Percentiles rank a stretch among this genome's conserved stretches.
Evolutionary conservation across 176 grass and related monocot genomes (phyloP).

Genomic region (Lolium multiflorum): DNA sequence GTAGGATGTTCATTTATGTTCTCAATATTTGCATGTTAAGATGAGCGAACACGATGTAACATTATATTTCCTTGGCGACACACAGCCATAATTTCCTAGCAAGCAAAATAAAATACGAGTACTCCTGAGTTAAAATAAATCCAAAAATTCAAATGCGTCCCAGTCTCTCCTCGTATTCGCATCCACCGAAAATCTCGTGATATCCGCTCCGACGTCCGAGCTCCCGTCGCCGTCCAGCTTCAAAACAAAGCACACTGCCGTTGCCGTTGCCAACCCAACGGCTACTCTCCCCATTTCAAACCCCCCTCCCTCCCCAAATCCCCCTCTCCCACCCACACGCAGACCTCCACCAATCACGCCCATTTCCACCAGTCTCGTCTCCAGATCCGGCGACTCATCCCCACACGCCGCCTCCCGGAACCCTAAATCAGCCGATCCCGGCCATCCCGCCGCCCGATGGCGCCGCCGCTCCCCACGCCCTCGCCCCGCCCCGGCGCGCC

Average conservation of each 20-base stretch:
- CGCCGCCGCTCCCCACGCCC: constrained; percentile 43
- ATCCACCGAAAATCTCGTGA: constrained; percentile 16
- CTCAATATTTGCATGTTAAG: too few species aligned
- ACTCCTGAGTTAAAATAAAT: not conserved
- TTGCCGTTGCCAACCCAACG: constrained; percentile 53
- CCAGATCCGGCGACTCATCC: not conserved
- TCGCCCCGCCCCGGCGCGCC: constrained; percentile 34
- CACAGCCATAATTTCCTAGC: too few species aligned
- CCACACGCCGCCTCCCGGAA: not conserved
- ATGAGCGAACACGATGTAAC: too few species aligned
- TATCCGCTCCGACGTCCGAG: constrained; percentile 10
- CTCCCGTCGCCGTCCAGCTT: constrained; percentile 40
- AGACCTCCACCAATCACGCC: not conserved
- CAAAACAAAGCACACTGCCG: constrained; percentile 52
- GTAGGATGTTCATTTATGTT: too few species aligned
- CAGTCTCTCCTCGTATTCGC: not conserved
- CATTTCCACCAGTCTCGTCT: not conserved
- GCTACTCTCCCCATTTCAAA: constrained; percentile 40
- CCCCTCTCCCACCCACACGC: not conserved
- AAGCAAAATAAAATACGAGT: too few species aligned
- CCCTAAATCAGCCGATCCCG: not conserved
- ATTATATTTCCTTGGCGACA: too few species aligned
- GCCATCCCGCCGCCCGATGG: not conserved
- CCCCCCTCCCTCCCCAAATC: not conserved
- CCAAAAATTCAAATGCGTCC: not conserved